These are phyloP conservation scores for Lupinus albus DNA, from an alignment of 306 rosid genomes.

Conservation along the genomic window DNA sequence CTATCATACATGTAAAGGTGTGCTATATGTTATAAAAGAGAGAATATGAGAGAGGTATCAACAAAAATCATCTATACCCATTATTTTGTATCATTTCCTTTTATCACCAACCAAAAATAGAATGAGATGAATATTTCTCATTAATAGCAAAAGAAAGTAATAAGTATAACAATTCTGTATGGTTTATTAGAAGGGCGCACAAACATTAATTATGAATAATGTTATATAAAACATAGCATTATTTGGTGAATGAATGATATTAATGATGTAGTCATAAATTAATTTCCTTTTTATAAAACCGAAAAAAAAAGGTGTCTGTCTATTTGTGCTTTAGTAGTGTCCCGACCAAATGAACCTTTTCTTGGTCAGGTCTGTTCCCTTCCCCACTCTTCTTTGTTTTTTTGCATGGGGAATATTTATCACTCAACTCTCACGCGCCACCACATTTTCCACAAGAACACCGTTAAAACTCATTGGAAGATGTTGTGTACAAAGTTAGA, in stretches of 20 bases:
- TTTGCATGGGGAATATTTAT: slow-evolving; percentile 41
- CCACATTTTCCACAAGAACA: background rate
- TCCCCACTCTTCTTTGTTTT: slow-evolving; percentile 47
- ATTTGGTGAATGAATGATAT: slow-evolving; percentile 37
- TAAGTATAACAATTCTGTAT: slow-evolving; percentile 43
- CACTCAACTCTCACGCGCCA: slow-evolving; percentile 45
- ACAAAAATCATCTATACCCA: too few species aligned
- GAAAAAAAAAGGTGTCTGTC: slow-evolving; percentile 28
- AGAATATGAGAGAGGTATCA: slow-evolving; percentile 37
- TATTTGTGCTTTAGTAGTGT: slow-evolving; percentile 49
- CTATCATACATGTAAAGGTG: background rate
- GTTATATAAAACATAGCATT: slow-evolving; percentile 20
- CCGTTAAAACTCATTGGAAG: slow-evolving; percentile 20
- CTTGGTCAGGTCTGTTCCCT: slow-evolving; percentile 54
- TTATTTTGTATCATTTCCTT: too few species aligned
- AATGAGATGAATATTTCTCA: too few species aligned
- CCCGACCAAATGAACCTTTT: slow-evolving; percentile 60
- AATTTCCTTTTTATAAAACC: background rate
- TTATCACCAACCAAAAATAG: too few species aligned
- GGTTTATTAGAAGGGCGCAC: slow-evolving; percentile 34
- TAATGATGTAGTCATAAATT: slow-evolving; percentile 38
- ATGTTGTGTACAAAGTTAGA: background rate
- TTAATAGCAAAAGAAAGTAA: too few species aligned
- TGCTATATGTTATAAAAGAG: slow-evolving; percentile 29
- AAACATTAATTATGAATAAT: slow-evolving; percentile 37